Evolutionary conservation across 257 asterid genomes (phyloP), one percentile per base, ranked within the genome.

Genomic region (Avicennia marina): DNA sequence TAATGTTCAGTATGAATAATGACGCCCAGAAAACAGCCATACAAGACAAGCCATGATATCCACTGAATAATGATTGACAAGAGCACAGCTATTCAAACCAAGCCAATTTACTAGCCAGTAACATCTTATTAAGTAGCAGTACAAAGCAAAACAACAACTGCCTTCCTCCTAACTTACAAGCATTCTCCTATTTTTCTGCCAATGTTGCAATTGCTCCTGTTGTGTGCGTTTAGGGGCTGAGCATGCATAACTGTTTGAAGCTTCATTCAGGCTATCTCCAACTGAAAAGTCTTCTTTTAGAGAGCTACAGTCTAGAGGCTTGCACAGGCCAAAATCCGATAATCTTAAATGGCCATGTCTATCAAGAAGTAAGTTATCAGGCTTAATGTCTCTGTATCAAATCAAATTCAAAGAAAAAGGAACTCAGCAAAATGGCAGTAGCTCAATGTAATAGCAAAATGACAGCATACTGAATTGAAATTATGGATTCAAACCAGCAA

Each of bases 101-200:
- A 39, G 43, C 53, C 40, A 15, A 1, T 33, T 50, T 38, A 50
- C 50, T 31, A 60, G 61, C 61, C 24, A 46, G 41, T 43, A 50
- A 53, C 13, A 60, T 43, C 56, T 32, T 16, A 52, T 49, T 16
- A 13, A 53, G 18, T 40, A 27, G 56, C 73, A 69, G 32, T 2
- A 19, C 44, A 49, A 19, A 56, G 56, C 11, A 70, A 44, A 61
- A 67, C 6, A 34, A 48, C 11, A 50, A 52, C 10, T 5, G 13
- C 12, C 45, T 43, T 56, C 41, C 10, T 43, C 62, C 45, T 25
- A 60, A 75, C 96, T 83, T 72, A 90, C 98, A 34, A 90, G 98
- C 76, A 77, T 90, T 77, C 98, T 84, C 78, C 96, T 76, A 69
- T 90, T 90, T 76, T 87, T 87, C 80, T 90, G 98, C 98, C 98